Evolutionary conservation across 805 yeast species (phyloP), one percentile per base, ranked within the genome.

Genomic region (Candida sithepensis): DNA sequence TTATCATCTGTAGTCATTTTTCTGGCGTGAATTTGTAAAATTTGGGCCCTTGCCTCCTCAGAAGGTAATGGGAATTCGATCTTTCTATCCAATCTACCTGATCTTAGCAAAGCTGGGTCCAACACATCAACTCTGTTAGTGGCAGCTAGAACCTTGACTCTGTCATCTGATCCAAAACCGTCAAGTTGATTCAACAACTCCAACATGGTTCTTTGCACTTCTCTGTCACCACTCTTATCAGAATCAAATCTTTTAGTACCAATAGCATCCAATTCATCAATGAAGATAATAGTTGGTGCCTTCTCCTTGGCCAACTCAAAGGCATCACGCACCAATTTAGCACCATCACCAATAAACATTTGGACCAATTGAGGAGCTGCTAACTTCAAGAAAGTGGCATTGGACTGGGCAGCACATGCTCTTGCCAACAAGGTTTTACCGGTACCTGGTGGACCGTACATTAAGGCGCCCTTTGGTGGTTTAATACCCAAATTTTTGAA

Each of bases 371-470:
- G 99, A 8, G 99, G 97, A 33, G 98, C 99, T 1, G 97, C 98
- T 47, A 94, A 78, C 65, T 96, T 88, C 65, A 94, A 76, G 67
- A 94, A 94, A 0, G 99, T 94, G 14, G 99, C 99, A 68, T 91
- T 90, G 0, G 98, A 88, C 68, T 94, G 98, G 46, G 97, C 97
- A 21, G 99, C 99, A 72, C 97, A 96, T 1, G 99, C 99, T 66
- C 97, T 84, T 9, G 99, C 99, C 56, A 94, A 76, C 51, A 94
- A 74, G 2, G 99, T 94, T 70, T 94, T 94, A 67, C 99, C 99
- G 1, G 99, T 94, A 67, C 99, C 99, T 45, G 99, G 99, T 8
- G 99, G 98, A 33, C 99, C 99, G 66, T 94, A 94, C 91, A 94
- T 89, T 45, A 94, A 75, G 3, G 97, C 98, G 67, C 99, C 99